Base-by-base conservation (phyloP, 179 eudicot species). In the Patellifolia procumbens region DNA sequence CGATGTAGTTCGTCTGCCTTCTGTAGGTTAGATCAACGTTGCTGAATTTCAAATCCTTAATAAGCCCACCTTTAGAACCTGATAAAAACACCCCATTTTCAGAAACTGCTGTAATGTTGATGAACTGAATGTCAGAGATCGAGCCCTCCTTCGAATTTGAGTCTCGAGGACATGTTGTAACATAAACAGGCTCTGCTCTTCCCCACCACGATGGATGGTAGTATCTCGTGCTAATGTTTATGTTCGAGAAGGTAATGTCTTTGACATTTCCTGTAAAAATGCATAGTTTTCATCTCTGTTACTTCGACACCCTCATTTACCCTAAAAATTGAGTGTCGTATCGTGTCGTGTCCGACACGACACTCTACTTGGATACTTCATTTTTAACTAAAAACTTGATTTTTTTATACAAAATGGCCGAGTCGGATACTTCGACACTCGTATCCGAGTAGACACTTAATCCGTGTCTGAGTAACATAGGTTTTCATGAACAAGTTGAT, bases 151-250 rank as follows among this genome's bases (percentile, higher is more conserved):
- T 90, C 17, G 90, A 74, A 24, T 76, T 65, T 37, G 61, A 13
- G 82, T 85, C 39, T 22, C 99, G 82, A 56, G 97, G 95, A 74
- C 99, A 95, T 55, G 97, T 88, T 45, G 99, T 95, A 56, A 95
- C 74, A 61, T 92, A 95, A n/a, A 95, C 90, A 12, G 99, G 97
- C 70, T 95, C 99, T 15, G 97, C 97, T 82, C 99, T 87, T 42
- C 99, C 99, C 99, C 99, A 95, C 99, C 99, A 95, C 62, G 93
- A 93, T 17, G 89, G 91, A 81, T 94, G 89, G 7, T 94, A 94
- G 81, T 91, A 94, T 73, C 97, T 93, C 29, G 97, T 94, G 75
- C 82, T 89, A 85, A 94, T 91, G 71, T 92, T 91, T 51, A 94
- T 92, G 90, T 93, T 94, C 53, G 98, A 92, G 81, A 94, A 94